Evolutionary conservation across 2,329 filamentous ascomycete species (phyloP), one percentile per base, ranked within the genome.

Genomic region (Botrytis sinoallii): DNA sequence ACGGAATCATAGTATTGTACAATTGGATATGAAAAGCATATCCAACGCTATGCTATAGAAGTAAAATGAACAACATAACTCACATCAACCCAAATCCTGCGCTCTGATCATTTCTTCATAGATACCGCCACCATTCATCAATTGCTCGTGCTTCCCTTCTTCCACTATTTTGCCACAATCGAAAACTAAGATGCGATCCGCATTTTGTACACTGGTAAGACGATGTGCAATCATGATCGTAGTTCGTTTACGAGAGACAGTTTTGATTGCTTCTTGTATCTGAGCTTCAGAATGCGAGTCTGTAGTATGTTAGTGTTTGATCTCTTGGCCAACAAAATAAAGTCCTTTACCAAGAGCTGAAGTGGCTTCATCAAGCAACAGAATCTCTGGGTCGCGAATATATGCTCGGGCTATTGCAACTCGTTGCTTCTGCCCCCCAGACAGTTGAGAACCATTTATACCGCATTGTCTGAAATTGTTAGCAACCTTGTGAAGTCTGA

Each of bases 331-430:
- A 29, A 29, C 46, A 22, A 25, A 46, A 18, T 55, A 52, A 12
- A 29, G 5, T 90, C 57, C 89, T 0, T 88, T 87, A 79, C 96
- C 93, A 4, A 97, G 85, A 5, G 91, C 92, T 60, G 90, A 92
- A 0, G 93, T 97, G 44, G 92, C 92, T 84, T 97, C 93, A 78
- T 97, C 94, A 0, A 97, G 85, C 57, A 97, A 87, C 29, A 97
- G 82, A 1, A 97, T 85, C 65, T 90, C 87, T 0, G 93, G 93
- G 75, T 88, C 87, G 0, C 93, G 87, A 4, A 94, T 87, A 4
- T 95, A 84, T 0, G 93, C 93, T 38, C 93, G 86, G 0, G 94
- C 93, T 79, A 97, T 95, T 0, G 91, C 90, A 22, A 97, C 83
- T 1, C 93, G 88, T 81, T 97, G 93, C 25, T 91, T 89, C 81